These are phyloP conservation scores for Geosiphon pyriformis DNA, from an alignment of 192 early-diverging fungal genomes.

Conservation along the genomic window DNA sequence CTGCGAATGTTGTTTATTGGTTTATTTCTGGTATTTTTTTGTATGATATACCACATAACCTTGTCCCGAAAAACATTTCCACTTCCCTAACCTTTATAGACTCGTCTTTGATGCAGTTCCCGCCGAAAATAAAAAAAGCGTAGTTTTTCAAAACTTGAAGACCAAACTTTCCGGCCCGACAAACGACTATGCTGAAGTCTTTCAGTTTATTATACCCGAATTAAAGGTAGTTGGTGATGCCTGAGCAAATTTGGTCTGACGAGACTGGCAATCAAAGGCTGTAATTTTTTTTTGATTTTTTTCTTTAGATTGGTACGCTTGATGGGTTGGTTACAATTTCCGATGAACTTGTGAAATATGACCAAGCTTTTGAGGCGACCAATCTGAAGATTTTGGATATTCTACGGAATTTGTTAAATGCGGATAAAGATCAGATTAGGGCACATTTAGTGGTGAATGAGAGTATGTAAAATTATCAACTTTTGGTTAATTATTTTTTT, in stretches of 20 bases:
- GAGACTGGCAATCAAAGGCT: too few species aligned
- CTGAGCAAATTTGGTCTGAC: too few species aligned
- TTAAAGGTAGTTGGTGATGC: constrained; percentile 67
- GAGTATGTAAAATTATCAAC: constrained; percentile 51
- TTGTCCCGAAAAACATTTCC: too few species aligned
- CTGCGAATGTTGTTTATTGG: neutral
- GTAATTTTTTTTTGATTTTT: neutral
- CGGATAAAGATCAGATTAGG: constrained; percentile 54
- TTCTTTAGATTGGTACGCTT: constrained; percentile 83
- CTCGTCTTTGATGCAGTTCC: constrained; percentile 52
- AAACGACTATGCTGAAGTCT: constrained; percentile 74
- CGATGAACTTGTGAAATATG: constrained; percentile 89
- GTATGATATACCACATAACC: too few species aligned
- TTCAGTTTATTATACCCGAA: constrained; percentile 79
- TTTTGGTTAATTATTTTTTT: too few species aligned
- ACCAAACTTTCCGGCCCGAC: constrained; percentile 57
- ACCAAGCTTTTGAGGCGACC: constrained; percentile 68
- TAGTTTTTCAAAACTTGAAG: constrained; percentile 62
- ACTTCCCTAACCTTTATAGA: neutral
- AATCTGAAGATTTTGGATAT: constrained; percentile 81
- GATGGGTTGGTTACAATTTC: constrained; percentile 90
- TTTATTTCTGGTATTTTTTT: constrained; percentile 20
- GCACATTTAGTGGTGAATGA: constrained; percentile 70
- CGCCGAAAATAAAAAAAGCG: constrained; percentile 72
- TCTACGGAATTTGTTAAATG: constrained; percentile 65